Conservation (phyloP, 768 basidiomycete genomes). For the Russula sp. region DNA sequence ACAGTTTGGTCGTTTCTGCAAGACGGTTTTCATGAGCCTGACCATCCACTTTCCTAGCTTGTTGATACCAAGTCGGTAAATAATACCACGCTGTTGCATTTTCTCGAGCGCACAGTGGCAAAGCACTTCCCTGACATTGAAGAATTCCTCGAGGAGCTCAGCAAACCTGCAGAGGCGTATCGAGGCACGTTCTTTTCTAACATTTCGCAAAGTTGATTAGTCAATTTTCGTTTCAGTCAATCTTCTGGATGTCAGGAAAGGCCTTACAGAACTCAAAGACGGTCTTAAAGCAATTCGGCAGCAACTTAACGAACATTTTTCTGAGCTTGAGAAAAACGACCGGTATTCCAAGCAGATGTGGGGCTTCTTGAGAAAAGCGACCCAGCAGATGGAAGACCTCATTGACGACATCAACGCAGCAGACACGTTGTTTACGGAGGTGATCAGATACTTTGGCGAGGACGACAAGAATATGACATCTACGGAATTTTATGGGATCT, state of each 20-base stretch:
- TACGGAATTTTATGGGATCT: constrained; percentile 91
- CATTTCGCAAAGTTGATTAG: background rate
- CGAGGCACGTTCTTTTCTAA: constrained; percentile 42
- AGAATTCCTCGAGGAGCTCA: constrained; percentile 80
- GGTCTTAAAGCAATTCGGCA: constrained; percentile 74
- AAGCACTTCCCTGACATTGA: constrained; percentile 87
- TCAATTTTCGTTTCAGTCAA: constrained; percentile 49
- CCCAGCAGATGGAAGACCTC: constrained; percentile 69
- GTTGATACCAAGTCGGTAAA: constrained; percentile 97
- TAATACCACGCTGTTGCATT: constrained; percentile 91
- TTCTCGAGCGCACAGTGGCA: constrained; percentile 80
- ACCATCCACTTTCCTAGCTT: constrained; percentile 42
- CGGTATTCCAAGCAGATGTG: constrained; percentile 89
- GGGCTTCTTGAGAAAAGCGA: constrained; percentile 74
- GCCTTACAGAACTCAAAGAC: constrained; percentile 59
- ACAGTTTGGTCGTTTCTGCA: constrained; percentile 8
- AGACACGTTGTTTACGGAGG: constrained; percentile 75
- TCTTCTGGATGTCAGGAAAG: constrained; percentile 76
- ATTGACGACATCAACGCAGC: constrained; percentile 83
- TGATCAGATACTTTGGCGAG: constrained; percentile 88
- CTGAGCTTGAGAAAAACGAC: constrained; percentile 62
- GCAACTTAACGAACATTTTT: constrained; percentile 74
- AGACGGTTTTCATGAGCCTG: background rate
- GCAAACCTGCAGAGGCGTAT: constrained; percentile 86
- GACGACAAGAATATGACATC: constrained; percentile 82